phyloP scores from a whole-genome alignment of 495 filamentous ascomycete genomes.

The Tetracladium setigerum region DNA sequence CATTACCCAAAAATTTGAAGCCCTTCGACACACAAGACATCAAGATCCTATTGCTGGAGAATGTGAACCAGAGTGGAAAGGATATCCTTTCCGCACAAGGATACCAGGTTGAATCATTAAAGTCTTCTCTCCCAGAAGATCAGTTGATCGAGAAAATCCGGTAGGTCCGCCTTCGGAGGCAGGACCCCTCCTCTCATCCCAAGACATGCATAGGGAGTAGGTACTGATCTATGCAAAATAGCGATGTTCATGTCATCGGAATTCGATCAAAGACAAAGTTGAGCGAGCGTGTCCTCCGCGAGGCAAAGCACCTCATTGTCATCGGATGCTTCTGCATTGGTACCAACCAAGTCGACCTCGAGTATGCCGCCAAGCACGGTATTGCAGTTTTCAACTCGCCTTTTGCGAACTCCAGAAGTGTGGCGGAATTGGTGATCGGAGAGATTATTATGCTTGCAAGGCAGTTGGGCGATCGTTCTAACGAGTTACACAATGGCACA shows the following conservation, averaged over 20 bases:
- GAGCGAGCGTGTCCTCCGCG: conserved; percentile 71
- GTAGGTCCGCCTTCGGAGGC: conserved; percentile 38
- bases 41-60: conserved; percentile 93
- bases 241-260: conserved; percentile 94
- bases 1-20: conserved; percentile 68
- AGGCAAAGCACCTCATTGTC: conserved; percentile 91
- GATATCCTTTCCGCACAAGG: conserved; percentile 79
- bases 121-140: conserved; percentile 83
- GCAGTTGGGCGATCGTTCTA: conserved; percentile 87
- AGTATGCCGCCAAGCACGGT: conserved; percentile 83
- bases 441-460: conserved; percentile 90
- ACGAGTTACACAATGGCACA: conserved; percentile 86
- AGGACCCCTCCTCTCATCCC: not conserved
- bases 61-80: conserved; percentile 84
- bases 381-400: conserved; percentile 99
- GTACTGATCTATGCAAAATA: conserved; percentile 23
- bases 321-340: conserved; percentile 99
- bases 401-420: conserved; percentile 94
- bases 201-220: too few species aligned
- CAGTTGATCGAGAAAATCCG: conserved; percentile 94
- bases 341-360: conserved; percentile 94
- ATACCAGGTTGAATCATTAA: conserved; percentile 91
- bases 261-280: conserved; percentile 98
- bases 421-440: conserved; percentile 89
- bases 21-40: conserved; percentile 93